These are phyloP conservation scores for Salicornia ramosissima DNA, from an alignment of 148 eudicot genomes.

Conservation along the genomic window DNA sequence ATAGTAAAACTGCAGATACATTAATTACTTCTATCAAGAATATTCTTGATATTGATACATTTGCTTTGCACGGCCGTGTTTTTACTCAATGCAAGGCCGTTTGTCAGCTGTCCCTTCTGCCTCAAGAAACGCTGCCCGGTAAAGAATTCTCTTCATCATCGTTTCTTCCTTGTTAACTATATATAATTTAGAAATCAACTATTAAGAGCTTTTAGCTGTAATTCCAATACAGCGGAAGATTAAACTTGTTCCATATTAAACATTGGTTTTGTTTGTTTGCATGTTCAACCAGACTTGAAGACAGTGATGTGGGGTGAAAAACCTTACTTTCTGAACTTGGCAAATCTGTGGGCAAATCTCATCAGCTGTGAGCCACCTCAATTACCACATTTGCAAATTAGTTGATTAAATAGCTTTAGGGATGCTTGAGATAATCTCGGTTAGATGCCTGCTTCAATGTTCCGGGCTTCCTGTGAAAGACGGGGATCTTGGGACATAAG, in stretches of 20 bases:
- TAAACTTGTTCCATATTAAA: not conserved
- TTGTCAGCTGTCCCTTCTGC: conserved; percentile 58
- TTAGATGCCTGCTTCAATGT: not conserved
- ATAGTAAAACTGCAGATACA: conserved; percentile 29
- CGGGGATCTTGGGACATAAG: not conserved
- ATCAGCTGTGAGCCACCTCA: conserved; percentile 55
- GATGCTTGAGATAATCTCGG: not conserved
- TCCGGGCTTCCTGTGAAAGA: not conserved
- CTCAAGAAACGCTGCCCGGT: conserved; percentile 57
- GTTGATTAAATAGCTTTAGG: conserved; percentile 15
- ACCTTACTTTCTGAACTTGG: conserved; percentile 51
- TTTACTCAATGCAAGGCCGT: conserved; percentile 35
- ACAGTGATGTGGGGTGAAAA: conserved; percentile 51
- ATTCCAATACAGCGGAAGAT: too few species aligned
- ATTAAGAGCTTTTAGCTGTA: not conserved
- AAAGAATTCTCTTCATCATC: not conserved
- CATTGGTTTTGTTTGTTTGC: not conserved
- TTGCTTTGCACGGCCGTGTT: conserved; percentile 34
- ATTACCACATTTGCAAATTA: conserved; percentile 44
- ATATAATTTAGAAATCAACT: not conserved
- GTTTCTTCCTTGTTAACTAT: not conserved
- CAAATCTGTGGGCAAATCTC: conserved; percentile 79
- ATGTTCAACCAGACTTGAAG: conserved; percentile 41
- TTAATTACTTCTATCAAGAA: conserved; percentile 46
- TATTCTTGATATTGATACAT: conserved; percentile 40